Conservation (phyloP, 202 grass and related monocot species). For the Panicum hallii region DNA sequence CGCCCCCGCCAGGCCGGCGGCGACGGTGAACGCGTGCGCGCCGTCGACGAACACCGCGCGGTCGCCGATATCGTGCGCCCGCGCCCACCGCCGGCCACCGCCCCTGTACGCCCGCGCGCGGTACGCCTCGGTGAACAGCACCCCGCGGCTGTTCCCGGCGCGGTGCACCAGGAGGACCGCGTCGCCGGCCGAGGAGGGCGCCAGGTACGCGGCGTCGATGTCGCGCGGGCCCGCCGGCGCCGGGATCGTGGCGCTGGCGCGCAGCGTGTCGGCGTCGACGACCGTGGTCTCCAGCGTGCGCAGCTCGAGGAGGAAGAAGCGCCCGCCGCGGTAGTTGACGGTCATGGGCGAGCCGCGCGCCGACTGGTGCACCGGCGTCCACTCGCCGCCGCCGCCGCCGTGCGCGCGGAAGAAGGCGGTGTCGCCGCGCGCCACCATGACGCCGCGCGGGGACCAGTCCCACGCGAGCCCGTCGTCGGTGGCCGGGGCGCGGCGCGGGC, state of each 20-base stretch:
- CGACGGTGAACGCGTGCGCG: constrained; percentile 43
- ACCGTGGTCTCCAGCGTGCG: constrained; percentile 9
- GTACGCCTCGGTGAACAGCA: constrained; percentile 26
- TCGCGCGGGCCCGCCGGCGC: background rate
- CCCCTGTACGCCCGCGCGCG: background rate
- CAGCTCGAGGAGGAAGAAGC: constrained; percentile 42
- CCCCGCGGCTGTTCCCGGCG: background rate
- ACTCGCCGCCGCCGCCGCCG: background rate
- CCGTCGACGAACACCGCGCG: constrained; percentile 38
- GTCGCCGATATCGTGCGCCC: constrained; percentile 25
- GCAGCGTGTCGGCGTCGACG: constrained; percentile 11
- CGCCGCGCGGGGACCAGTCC: constrained; percentile 46
- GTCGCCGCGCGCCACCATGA: constrained; percentile 43
- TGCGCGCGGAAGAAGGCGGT: constrained; percentile 40
- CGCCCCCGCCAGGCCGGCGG: background rate
- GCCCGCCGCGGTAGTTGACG: constrained; percentile 38
- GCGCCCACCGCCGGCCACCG: background rate
- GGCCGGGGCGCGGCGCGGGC: too few relatives aligned
- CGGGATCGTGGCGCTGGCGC: background rate
- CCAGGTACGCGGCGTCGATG: constrained; percentile 1
- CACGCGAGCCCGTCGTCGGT: constrained; percentile 46
- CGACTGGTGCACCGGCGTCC: constrained; percentile 45
- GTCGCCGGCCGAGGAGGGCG: background rate
- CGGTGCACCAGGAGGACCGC: constrained; percentile 41
- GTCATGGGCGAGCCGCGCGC: constrained; percentile 31